Conservation (phyloP, 2,329 filamentous ascomycete species). For the Moelleriella libera region DNA sequence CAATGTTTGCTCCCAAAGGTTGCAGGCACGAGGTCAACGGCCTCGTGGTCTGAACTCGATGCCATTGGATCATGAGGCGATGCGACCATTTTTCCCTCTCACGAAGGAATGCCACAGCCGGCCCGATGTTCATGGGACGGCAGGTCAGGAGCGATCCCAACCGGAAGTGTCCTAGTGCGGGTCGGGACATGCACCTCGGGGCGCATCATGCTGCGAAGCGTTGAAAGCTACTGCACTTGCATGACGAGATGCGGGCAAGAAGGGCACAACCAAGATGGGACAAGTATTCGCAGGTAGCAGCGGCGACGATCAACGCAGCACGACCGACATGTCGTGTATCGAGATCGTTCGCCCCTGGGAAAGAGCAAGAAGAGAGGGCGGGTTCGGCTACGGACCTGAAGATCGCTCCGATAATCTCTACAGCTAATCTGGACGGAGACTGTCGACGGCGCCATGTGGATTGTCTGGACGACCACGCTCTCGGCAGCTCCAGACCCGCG, state of each 20-base stretch:
- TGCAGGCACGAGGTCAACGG: not conserved
- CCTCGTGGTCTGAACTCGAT: not conserved
- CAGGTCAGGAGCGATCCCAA: not conserved
- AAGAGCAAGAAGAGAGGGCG: too few species aligned
- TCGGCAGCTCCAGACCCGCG: not conserved
- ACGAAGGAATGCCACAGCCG: not conserved
- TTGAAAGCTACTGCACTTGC: not conserved
- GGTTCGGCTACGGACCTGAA: too few species aligned
- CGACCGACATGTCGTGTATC: too few species aligned
- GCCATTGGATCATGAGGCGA: not conserved
- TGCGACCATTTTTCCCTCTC: not conserved
- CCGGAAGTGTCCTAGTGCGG: not conserved
- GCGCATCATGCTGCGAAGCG: not conserved
- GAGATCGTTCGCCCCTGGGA: too few species aligned
- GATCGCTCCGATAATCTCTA: too few species aligned
- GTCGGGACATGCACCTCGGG: not conserved
- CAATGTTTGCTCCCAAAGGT: not conserved
- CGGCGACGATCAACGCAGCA: too few species aligned
- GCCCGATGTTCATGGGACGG: not conserved
- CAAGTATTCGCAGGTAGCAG: too few species aligned
- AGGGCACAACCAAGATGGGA: too few species aligned
- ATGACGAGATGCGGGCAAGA: too few species aligned
- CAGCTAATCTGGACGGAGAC: too few species aligned
- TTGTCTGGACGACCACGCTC: not conserved
- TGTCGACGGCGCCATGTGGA: not conserved